Evolutionary conservation across 805 yeast species (phyloP).

Genomic region (Metschnikowia cerradonensis): DNA sequence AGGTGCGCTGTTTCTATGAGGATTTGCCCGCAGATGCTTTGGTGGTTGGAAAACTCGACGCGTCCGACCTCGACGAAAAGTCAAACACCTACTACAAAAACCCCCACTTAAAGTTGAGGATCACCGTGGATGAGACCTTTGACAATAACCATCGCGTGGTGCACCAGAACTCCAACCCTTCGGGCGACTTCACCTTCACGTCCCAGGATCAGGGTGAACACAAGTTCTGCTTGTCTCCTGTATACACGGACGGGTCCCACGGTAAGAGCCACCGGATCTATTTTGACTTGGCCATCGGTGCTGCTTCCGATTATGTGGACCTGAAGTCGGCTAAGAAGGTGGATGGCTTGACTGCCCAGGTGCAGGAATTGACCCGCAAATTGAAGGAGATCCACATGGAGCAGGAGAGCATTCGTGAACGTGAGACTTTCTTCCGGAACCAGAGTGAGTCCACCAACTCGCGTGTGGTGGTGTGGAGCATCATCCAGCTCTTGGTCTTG

Average conservation of each 20-base stretch:
- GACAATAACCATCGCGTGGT: constrained; percentile 80
- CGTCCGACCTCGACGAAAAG: constrained; percentile 53
- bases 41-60: constrained; percentile 71
- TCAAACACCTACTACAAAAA: constrained; percentile 48
- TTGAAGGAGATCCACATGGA: constrained; percentile 59
- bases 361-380: constrained; percentile 54
- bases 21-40: constrained; percentile 75
- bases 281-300: constrained; percentile 70
- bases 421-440: constrained; percentile 75
- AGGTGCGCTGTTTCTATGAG: constrained; percentile 78
- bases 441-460: constrained; percentile 72
- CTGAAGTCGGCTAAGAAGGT: constrained; percentile 54
- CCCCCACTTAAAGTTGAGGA: constrained; percentile 54
- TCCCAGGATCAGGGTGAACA: constrained; percentile 85
- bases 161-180: constrained; percentile 55
- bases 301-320: constrained; percentile 57
- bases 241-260: constrained; percentile 66
- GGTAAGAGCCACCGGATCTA: constrained; percentile 62
- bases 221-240: constrained; percentile 63
- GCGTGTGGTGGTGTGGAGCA: constrained; percentile 68
- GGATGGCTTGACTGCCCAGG: constrained; percentile 50
- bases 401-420: constrained; percentile 65
- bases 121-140: constrained; percentile 51
- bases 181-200: constrained; percentile 73
- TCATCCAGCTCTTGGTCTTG: constrained; percentile 66